These are phyloP conservation scores for Metarhizium sp. DNA, from an alignment of 2,329 filamentous ascomycete species.

Conservation along the genomic window DNA sequence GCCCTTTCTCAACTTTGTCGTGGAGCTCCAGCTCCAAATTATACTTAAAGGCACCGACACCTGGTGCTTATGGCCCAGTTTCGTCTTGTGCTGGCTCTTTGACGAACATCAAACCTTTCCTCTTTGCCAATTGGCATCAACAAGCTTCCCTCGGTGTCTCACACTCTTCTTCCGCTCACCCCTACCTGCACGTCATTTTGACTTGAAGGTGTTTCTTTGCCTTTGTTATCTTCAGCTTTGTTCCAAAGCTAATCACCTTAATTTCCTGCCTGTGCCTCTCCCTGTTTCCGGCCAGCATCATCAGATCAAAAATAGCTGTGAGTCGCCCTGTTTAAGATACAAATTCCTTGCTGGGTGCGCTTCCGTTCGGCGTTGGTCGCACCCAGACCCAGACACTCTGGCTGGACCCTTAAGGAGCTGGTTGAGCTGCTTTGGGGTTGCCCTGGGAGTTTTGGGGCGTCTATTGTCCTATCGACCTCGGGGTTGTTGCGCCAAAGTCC, in stretches of 20 bases:
- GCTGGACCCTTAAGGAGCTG: not conserved
- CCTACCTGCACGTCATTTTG: not conserved
- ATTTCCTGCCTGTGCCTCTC: not conserved
- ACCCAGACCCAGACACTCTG: not conserved
- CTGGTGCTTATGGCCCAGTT: not conserved
- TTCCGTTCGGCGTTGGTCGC: too few relatives aligned
- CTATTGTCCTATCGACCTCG: not conserved
- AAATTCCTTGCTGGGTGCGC: not conserved
- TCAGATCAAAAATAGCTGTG: not conserved
- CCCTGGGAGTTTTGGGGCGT: not conserved
- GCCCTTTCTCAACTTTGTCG: not conserved
- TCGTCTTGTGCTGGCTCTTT: not conserved
- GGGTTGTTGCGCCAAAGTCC: not conserved
- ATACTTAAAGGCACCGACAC: slow-evolving; percentile 10
- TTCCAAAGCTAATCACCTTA: not conserved
- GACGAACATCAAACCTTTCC: not conserved
- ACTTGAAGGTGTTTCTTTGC: not conserved
- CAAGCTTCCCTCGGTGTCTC: not conserved
- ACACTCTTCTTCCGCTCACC: not conserved
- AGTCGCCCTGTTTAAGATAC: not conserved
- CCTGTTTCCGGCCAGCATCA: not conserved
- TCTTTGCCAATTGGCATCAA: slow-evolving; percentile 4
- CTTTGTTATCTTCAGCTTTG: not conserved
- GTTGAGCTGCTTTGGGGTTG: not conserved
- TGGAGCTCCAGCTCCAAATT: not conserved